These are phyloP conservation scores for Digitaria exilis DNA, from an alignment of 202 grass and related monocot genomes.

Conservation along the genomic window DNA sequence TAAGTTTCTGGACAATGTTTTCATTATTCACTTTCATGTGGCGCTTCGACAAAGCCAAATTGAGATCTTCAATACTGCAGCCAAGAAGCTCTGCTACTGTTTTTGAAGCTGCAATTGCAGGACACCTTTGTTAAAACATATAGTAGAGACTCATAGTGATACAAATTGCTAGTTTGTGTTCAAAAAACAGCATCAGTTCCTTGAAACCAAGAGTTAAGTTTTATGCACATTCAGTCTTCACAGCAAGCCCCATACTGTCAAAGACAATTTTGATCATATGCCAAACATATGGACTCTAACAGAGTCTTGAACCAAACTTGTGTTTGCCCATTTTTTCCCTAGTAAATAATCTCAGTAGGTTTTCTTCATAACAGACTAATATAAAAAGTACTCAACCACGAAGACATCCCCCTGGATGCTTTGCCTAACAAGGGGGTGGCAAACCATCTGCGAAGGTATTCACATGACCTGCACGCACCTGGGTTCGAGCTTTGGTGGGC, in stretches of 20 bases:
- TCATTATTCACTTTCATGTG: constrained; percentile 97
- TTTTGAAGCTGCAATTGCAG: constrained; percentile 66
- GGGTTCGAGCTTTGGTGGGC: background rate
- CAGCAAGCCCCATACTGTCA: background rate
- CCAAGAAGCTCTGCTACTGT: constrained; percentile 87
- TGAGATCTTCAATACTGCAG: constrained; percentile 79
- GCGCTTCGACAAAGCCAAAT: constrained; percentile 75
- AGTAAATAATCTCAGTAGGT: constrained; percentile 9
- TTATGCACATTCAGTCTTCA: background rate
- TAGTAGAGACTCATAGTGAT: background rate
- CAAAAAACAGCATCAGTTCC: background rate
- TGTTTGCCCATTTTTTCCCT: background rate
- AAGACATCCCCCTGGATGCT: background rate
- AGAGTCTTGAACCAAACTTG: background rate
- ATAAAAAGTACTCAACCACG: background rate
- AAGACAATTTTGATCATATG: constrained; percentile 13
- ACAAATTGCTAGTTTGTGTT: constrained; percentile 14
- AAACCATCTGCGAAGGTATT: background rate
- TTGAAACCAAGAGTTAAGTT: constrained; percentile 18
- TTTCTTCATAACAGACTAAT: background rate
- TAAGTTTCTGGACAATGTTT: constrained; percentile 96
- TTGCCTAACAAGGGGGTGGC: background rate
- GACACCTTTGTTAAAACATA: constrained; percentile 20
- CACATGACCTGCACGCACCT: background rate
- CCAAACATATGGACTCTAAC: constrained; percentile 4